Percentiles rank a stretch among this genome's conserved stretches.
Evolutionary conservation across 345 rosid species (phyloP).

Genomic region (Hevea brasiliensis): DNA sequence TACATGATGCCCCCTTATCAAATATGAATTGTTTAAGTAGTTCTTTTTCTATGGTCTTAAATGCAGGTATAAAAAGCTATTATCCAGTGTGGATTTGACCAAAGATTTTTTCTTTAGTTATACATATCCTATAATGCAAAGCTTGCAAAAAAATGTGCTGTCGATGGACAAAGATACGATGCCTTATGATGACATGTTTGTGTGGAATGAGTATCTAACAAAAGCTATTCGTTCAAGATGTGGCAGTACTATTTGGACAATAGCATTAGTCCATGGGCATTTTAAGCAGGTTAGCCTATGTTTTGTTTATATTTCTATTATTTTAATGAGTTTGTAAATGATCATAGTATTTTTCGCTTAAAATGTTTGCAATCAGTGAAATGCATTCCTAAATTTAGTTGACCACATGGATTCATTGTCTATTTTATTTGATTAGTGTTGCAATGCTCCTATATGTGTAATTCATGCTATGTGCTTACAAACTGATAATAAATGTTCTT

Average conservation of each 20-base stretch:
- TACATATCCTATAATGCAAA: conserved; percentile 95
- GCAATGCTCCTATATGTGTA: not conserved
- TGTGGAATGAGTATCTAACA: conserved; percentile 86
- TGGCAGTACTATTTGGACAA: conserved; percentile 82
- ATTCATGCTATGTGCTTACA: not conserved
- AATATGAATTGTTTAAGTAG: conserved; percentile 5
- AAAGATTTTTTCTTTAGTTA: conserved; percentile 96
- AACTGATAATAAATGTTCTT: not conserved
- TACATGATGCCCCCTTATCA: not conserved
- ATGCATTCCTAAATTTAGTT: not conserved
- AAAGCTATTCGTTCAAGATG: conserved; percentile 79
- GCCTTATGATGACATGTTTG: conserved; percentile 83
- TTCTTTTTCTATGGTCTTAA: not conserved
- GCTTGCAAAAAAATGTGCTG: conserved; percentile 80
- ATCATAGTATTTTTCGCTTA: not conserved
- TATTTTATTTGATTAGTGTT: not conserved
- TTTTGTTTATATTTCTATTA: not conserved
- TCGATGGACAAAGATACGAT: conserved; percentile 64
- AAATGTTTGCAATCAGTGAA: not conserved
- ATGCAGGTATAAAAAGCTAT: conserved; percentile 92
- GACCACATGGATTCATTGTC: not conserved
- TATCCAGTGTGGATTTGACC: conserved; percentile 96
- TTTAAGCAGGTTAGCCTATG: conserved; percentile 75
- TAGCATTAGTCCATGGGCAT: conserved; percentile 92
- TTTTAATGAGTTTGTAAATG: not conserved